These are phyloP conservation scores for Malus asiatica DNA, from an alignment of 306 rosid genomes.

Conservation along the genomic window DNA sequence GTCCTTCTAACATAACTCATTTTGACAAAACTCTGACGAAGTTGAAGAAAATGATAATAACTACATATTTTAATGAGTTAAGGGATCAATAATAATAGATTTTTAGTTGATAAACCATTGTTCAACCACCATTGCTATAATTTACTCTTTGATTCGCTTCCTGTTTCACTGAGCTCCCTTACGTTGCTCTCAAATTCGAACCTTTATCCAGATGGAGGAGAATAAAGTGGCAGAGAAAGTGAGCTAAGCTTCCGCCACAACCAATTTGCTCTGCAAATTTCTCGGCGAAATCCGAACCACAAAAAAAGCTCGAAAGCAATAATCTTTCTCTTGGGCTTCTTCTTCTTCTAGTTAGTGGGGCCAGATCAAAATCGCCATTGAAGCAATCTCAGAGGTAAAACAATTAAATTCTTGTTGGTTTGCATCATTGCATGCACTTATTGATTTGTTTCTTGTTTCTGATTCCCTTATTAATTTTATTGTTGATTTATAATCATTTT, in stretches of 20 bases:
- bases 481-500: not conserved
- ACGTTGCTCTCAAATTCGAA: not conserved
- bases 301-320: not conserved
- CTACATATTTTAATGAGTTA: too few species aligned
- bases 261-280: not conserved
- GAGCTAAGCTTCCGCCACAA: not conserved
- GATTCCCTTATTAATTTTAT: not conserved
- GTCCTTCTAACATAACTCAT: too few species aligned
- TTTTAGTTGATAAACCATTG: accelerated
- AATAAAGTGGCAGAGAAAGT: not conserved
- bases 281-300: not conserved
- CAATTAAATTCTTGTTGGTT: not conserved
- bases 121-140: accelerated
- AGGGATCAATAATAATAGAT: accelerated
- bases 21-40: accelerated
- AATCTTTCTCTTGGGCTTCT: not conserved
- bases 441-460: not conserved
- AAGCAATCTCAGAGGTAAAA: not conserved
- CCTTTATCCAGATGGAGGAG: not conserved
- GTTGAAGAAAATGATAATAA: too few species aligned
- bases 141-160: not conserved
- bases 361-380: not conserved
- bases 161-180: not conserved
- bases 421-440: not conserved
- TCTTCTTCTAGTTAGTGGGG: not conserved